A percentile compares a stretch with the other conserved stretches of the same genome.
These are phyloP conservation scores for Diaporthe citri DNA, from an alignment of 2,329 filamentous ascomycete species.

Conservation along the genomic window DNA sequence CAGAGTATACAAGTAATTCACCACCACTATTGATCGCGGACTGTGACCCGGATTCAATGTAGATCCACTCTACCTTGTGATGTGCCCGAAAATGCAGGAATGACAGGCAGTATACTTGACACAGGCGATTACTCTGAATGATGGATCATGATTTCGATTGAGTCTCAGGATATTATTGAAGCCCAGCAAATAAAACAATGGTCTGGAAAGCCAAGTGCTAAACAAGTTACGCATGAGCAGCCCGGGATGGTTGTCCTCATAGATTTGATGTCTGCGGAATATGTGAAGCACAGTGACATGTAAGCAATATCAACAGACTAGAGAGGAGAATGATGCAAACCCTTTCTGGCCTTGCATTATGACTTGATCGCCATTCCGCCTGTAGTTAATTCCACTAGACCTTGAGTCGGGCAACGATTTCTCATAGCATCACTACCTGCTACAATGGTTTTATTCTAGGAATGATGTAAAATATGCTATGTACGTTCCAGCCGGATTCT, in stretches of 20 bases:
- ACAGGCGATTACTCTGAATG: background rate
- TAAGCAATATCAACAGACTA: no score
- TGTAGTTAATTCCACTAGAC: background rate
- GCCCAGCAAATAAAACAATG: background rate
- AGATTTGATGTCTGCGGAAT: background rate
- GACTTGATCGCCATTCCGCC: background rate
- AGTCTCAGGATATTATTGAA: background rate
- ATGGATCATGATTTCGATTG: background rate
- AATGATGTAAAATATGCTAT: background rate
- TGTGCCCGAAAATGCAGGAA: background rate
- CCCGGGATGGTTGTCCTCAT: background rate
- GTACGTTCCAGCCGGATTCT: background rate
- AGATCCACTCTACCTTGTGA: background rate
- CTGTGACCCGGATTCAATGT: background rate
- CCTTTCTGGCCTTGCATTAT: background rate
- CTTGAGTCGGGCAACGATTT: background rate
- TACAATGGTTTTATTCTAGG: background rate
- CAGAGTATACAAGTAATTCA: background rate
- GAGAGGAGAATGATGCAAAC: no score
- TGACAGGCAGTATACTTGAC: background rate
- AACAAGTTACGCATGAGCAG: no score
- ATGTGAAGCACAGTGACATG: background rate
- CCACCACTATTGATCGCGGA: no score
- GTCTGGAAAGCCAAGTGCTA: background rate
- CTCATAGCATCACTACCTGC: background rate